A percentile compares a stretch with the other conserved stretches of the same genome.
Evolutionary conservation across 805 yeast genomes (phyloP).

Genomic region (Barnettozyma wickerhamii): DNA sequence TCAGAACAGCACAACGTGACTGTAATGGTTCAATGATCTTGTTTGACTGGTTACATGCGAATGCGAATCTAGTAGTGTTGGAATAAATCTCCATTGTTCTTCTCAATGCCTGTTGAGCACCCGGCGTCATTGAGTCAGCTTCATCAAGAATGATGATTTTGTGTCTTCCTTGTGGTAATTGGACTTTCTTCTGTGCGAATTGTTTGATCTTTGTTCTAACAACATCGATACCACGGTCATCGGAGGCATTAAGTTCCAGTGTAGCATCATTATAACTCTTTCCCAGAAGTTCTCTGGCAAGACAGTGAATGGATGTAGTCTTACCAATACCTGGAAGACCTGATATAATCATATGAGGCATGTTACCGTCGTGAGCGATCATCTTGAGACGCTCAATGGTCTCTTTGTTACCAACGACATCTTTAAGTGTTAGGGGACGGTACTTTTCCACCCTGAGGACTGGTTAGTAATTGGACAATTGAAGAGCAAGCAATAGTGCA

Average conservation of each 20-base stretch:
- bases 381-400: constrained; percentile 79
- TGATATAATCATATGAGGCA: constrained; percentile 95
- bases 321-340: constrained; percentile 98
- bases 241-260: constrained; percentile 90
- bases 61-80: constrained; percentile 96
- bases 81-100: constrained; percentile 94
- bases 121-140: constrained; percentile 96
- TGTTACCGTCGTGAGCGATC: constrained; percentile 88
- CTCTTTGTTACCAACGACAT: constrained; percentile 91
- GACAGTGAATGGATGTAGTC: constrained; percentile 88
- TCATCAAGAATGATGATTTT: constrained; percentile 92
- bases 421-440: constrained; percentile 73
- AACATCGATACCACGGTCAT: constrained; percentile 96
- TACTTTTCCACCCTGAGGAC: constrained; percentile 83
- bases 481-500: neutral
- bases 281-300: constrained; percentile 81
- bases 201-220: constrained; percentile 91
- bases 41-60: constrained; percentile 92
- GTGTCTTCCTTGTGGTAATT: constrained; percentile 83
- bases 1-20: constrained; percentile 90
- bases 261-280: constrained; percentile 74
- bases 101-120: constrained; percentile 33
- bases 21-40: constrained; percentile 97
- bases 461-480: neutral
- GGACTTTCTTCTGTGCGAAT: constrained; percentile 92